phyloP scores from a whole-genome alignment of 2,329 filamentous ascomycete species.

The Lachnellula cervina region DNA sequence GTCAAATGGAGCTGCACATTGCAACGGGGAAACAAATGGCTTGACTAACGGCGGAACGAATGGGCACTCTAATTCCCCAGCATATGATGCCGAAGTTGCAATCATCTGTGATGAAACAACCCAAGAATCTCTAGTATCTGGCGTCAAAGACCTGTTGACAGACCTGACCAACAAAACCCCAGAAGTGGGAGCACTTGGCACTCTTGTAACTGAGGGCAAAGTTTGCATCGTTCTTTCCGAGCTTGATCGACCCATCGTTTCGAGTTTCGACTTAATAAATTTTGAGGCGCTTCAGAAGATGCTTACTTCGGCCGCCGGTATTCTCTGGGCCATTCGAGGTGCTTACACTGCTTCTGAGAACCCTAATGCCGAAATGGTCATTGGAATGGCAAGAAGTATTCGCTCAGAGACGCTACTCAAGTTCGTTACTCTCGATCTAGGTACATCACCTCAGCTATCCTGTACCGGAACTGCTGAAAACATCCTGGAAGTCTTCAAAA shows the following conservation, averaged over 20 bases:
- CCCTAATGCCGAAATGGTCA: conserved; percentile 22
- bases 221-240: conserved; percentile 46
- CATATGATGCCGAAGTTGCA: conserved; percentile 31
- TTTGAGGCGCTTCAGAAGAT: conserved; percentile 41
- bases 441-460: conserved; percentile 31
- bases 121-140: conserved; percentile 33
- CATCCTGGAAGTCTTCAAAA: conserved; percentile 18
- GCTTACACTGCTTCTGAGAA: conserved; percentile 34
- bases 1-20: neutral
- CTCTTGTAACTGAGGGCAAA: conserved; percentile 26
- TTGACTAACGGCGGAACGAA: neutral
- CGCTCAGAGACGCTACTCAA: conserved; percentile 24
- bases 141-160: conserved; percentile 32
- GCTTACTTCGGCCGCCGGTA: conserved; percentile 32
- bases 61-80: neutral
- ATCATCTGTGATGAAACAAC: conserved; percentile 36
- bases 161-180: conserved; percentile 33
- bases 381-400: conserved; percentile 28
- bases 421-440: conserved; percentile 25
- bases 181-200: conserved; percentile 29
- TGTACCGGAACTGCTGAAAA: conserved; percentile 21
- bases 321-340: conserved; percentile 46
- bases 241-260: conserved; percentile 33
- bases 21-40: neutral
- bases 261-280: conserved; percentile 35